Conservation (phyloP, 169 alveolate genomes). For the Perkinsus marinus region DNA sequence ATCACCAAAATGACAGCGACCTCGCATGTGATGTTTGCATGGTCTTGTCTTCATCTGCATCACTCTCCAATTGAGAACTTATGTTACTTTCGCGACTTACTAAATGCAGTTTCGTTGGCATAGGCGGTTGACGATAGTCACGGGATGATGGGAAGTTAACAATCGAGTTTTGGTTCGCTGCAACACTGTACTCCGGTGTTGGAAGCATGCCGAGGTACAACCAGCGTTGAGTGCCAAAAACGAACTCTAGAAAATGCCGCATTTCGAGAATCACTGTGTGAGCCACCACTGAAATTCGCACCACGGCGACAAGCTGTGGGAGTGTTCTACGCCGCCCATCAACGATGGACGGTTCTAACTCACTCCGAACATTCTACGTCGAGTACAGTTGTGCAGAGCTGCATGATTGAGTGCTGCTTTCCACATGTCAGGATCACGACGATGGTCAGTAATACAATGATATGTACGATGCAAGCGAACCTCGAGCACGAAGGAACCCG, state of each 20-base stretch:
- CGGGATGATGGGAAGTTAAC: background rate
- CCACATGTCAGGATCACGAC: background rate
- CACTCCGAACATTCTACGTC: background rate
- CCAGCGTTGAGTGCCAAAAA: no score
- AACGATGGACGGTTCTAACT: background rate
- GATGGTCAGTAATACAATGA: no score
- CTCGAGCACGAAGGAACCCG: background rate
- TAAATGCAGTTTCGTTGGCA: background rate
- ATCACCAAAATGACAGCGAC: background rate
- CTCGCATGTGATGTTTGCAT: background rate
- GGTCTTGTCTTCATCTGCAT: background rate
- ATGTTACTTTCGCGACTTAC: background rate
- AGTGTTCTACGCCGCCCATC: background rate
- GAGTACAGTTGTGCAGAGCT: background rate
- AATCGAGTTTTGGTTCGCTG: no score
- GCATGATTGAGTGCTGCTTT: background rate
- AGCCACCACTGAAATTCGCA: no score
- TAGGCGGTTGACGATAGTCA: background rate
- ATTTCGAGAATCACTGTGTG: background rate
- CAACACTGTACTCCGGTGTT: no score
- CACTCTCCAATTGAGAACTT: background rate
- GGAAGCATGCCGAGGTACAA: no score
- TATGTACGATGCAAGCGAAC: background rate
- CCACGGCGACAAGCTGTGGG: background rate
- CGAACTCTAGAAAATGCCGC: no score